phyloP scores from a whole-genome alignment of 371 early-diverging fungal genomes.

The Syncephalis fuscata region DNA sequence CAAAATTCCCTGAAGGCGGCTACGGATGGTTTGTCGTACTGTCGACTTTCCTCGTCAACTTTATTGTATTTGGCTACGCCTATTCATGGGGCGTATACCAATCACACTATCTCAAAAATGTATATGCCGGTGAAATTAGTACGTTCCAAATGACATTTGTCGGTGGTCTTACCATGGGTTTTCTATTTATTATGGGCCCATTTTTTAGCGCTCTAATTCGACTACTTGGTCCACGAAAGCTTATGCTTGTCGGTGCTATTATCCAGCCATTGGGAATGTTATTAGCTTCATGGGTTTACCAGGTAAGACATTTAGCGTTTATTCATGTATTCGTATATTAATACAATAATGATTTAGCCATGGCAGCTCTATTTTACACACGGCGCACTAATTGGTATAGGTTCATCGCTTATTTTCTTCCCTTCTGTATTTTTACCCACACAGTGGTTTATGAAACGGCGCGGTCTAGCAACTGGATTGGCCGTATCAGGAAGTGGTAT shows the following conservation, averaged over 20 bases:
- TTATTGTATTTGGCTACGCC: constrained; percentile 22
- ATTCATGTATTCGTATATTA: not conserved
- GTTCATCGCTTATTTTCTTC: constrained; percentile 31
- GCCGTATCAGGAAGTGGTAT: constrained; percentile 61
- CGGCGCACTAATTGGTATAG: constrained; percentile 28
- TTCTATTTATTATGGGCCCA: constrained; percentile 22
- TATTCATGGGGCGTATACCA: constrained; percentile 25
- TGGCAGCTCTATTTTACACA: constrained; percentile 39
- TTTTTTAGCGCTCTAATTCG: constrained; percentile 18
- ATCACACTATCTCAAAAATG: constrained; percentile 12
- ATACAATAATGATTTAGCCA: constrained; percentile 4
- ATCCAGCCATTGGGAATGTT: constrained; percentile 26
- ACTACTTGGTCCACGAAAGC: constrained; percentile 17
- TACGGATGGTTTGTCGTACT: constrained; percentile 23
- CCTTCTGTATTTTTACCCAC: constrained; percentile 37
- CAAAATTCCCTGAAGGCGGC: constrained; percentile 7
- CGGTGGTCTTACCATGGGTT: constrained; percentile 21
- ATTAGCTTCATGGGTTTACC: constrained; percentile 17
- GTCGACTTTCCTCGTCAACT: constrained; percentile 19
- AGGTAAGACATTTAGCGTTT: constrained; percentile 1
- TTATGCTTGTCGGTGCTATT: constrained; percentile 19
- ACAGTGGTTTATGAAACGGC: constrained; percentile 54
- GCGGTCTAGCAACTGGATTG: constrained; percentile 61
- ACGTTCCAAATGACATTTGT: constrained; percentile 25
- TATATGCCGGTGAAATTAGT: constrained; percentile 7